These are phyloP conservation scores for Hyphopichia burtonii DNA, from an alignment of 1,139 yeast genomes.

Conservation along the genomic window DNA sequence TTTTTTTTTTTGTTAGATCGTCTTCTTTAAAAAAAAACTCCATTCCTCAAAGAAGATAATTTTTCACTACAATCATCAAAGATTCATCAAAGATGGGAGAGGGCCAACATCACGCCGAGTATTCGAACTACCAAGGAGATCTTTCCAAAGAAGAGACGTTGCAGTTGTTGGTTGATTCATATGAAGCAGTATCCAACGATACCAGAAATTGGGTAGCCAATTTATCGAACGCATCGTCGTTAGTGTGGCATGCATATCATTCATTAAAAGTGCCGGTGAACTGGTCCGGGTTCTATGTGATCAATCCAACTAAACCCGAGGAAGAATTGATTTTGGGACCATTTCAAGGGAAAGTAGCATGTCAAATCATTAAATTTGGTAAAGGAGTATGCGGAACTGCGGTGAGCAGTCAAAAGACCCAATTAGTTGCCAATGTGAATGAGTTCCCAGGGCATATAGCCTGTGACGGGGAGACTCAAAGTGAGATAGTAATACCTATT, in stretches of 20 bases:
- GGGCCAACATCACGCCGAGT: slow-evolving; percentile 60
- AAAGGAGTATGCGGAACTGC: slow-evolving; percentile 92
- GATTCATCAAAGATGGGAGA: slow-evolving; percentile 5
- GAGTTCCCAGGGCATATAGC: slow-evolving; percentile 92
- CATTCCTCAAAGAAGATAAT: too few relatives aligned
- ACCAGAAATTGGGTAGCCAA: slow-evolving; percentile 87
- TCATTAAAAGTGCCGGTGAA: slow-evolving; percentile 60
- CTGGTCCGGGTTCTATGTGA: slow-evolving; percentile 91
- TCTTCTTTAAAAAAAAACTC: neutral
- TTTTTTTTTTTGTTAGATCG: too few relatives aligned
- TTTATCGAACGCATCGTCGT: slow-evolving; percentile 78
- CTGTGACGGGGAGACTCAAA: slow-evolving; percentile 91
- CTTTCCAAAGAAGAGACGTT: slow-evolving; percentile 56
- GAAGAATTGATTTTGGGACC: slow-evolving; percentile 76
- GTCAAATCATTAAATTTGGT: slow-evolving; percentile 77
- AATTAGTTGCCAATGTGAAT: slow-evolving; percentile 74
- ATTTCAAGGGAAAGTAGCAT: slow-evolving; percentile 95
- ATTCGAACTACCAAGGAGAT: slow-evolving; percentile 43
- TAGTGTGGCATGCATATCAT: slow-evolving; percentile 85
- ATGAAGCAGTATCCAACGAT: slow-evolving; percentile 59
- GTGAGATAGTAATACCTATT: slow-evolving; percentile 92
- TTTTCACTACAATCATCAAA: too few relatives aligned
- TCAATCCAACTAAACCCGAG: slow-evolving; percentile 28
- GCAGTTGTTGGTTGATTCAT: slow-evolving; percentile 57
- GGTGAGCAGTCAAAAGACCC: slow-evolving; percentile 57